phyloP scores from a whole-genome alignment of 2,329 filamentous ascomycete species.

The Chaetomium olivaceum region DNA sequence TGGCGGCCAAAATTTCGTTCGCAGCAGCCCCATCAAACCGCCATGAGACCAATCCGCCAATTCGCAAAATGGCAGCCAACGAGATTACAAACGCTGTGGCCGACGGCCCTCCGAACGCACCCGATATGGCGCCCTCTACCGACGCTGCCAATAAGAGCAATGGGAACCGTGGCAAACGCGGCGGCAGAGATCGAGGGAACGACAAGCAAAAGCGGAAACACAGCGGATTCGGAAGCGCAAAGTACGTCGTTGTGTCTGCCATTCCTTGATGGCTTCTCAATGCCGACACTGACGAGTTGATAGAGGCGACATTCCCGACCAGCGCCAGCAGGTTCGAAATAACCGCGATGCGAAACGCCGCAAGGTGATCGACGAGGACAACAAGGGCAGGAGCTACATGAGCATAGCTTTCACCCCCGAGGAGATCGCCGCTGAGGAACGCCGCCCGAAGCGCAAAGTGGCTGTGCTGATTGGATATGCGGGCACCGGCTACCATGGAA shows the following conservation, averaged over 20 bases:
- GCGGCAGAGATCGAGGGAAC: slow-evolving; percentile 27
- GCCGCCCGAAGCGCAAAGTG: slow-evolving; percentile 92
- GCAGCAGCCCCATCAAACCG: neutral
- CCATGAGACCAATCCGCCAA: slow-evolving; percentile 25
- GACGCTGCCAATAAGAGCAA: slow-evolving; percentile 19
- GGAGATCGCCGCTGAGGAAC: slow-evolving; percentile 83
- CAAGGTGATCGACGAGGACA: slow-evolving; percentile 49
- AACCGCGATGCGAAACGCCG: slow-evolving; percentile 56
- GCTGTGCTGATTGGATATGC: slow-evolving; percentile 95
- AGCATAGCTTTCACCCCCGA: slow-evolving; percentile 64
- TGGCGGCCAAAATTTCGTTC: slow-evolving; percentile 8
- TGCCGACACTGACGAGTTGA: slow-evolving; percentile 32
- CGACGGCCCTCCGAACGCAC: neutral
- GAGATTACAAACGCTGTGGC: slow-evolving; percentile 22
- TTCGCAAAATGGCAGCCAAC: slow-evolving; percentile 31
- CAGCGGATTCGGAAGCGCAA: slow-evolving; percentile 27
- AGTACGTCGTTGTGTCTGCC: slow-evolving; percentile 20
- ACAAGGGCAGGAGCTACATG: slow-evolving; percentile 51
- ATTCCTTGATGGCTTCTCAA: slow-evolving; percentile 7
- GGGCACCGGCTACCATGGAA: slow-evolving; percentile 93
- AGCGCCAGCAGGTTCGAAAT: slow-evolving; percentile 52
- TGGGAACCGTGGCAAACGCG: slow-evolving; percentile 23
- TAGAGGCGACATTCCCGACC: slow-evolving; percentile 41
- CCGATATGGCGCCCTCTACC: neutral
- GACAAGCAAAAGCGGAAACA: slow-evolving; percentile 29